Evolutionary conservation across 495 filamentous ascomycete species (phyloP).

Genomic region (Aspergillus nanangensis): DNA sequence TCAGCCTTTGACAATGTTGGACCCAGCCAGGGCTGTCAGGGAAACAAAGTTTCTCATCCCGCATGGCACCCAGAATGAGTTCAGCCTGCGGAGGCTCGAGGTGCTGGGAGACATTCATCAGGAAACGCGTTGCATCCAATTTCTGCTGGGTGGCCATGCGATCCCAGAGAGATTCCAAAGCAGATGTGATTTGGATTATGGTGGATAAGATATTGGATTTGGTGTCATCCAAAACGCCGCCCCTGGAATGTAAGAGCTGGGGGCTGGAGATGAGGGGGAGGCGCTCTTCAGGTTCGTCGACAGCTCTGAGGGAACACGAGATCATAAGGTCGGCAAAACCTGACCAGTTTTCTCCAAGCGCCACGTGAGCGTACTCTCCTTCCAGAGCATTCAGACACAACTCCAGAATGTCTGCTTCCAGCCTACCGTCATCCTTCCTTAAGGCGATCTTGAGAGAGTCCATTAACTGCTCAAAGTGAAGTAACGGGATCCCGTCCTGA

Average conservation of each 20-base stretch:
- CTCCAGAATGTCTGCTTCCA: slow-evolving; percentile 55
- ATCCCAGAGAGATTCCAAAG: slow-evolving; percentile 39
- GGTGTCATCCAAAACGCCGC: slow-evolving; percentile 27
- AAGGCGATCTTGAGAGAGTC: slow-evolving; percentile 56
- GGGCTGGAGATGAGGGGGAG: slow-evolving; percentile 15
- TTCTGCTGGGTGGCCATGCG: slow-evolving; percentile 35
- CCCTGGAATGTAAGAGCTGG: slow-evolving; percentile 16
- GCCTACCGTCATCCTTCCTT: slow-evolving; percentile 42
- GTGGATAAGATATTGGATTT: slow-evolving; percentile 37
- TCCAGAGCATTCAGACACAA: slow-evolving; percentile 38
- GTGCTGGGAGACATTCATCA: slow-evolving; percentile 33
- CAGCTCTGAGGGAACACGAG: slow-evolving; percentile 61
- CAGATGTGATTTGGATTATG: slow-evolving; percentile 33
- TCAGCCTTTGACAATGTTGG: slow-evolving; percentile 53
- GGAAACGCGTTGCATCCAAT: slow-evolving; percentile 31
- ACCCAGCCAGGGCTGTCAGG: slow-evolving; percentile 68
- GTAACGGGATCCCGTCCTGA: slow-evolving; percentile 58
- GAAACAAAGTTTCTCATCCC: slow-evolving; percentile 53
- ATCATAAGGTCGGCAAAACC: slow-evolving; percentile 46
- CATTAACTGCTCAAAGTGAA: slow-evolving; percentile 46
- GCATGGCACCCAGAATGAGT: slow-evolving; percentile 34
- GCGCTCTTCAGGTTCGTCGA: slow-evolving; percentile 22
- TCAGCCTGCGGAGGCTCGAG: slow-evolving; percentile 41
- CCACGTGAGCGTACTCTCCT: slow-evolving; percentile 29
- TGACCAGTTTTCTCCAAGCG: slow-evolving; percentile 32